A percentile compares a stretch with the other conserved stretches of the same genome.
Evolutionary conservation across 331 rosid genomes (phyloP).

Genomic region (Saraca asoca): DNA sequence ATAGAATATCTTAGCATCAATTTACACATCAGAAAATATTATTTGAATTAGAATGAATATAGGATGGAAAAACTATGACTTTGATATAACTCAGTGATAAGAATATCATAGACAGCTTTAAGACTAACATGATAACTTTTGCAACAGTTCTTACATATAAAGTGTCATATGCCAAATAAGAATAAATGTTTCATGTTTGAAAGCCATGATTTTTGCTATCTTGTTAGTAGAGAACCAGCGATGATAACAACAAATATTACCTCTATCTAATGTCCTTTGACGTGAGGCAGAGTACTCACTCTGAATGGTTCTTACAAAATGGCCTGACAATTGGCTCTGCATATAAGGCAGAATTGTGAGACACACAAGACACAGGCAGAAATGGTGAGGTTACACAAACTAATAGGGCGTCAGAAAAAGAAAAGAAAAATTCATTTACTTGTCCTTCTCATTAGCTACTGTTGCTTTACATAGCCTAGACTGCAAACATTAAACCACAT

Average conservation of each 20-base stretch:
- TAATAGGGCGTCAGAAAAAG: neutral
- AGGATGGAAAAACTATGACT: neutral
- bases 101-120: conserved; percentile 5
- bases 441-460: conserved; percentile 1
- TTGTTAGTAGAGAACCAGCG: conserved; percentile 1
- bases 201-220: neutral
- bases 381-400: conserved; percentile 18
- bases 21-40: neutral
- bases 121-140: neutral
- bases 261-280: conserved; percentile 56
- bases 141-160: neutral
- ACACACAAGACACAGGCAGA: neutral
- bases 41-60: neutral
- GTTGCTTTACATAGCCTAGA: neutral
- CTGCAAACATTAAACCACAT: neutral
- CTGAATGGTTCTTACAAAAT: conserved; percentile 42
- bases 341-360: neutral
- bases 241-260: conserved; percentile 38
- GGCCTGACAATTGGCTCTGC: conserved; percentile 53
- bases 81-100: neutral
- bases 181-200: conserved; percentile 6
- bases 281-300: conserved; percentile 53
- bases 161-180: conserved; percentile 8
- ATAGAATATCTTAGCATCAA: neutral
- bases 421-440: neutral